These are phyloP conservation scores for Piloderma croceum DNA, from an alignment of 768 basidiomycete genomes.

Conservation along the genomic window DNA sequence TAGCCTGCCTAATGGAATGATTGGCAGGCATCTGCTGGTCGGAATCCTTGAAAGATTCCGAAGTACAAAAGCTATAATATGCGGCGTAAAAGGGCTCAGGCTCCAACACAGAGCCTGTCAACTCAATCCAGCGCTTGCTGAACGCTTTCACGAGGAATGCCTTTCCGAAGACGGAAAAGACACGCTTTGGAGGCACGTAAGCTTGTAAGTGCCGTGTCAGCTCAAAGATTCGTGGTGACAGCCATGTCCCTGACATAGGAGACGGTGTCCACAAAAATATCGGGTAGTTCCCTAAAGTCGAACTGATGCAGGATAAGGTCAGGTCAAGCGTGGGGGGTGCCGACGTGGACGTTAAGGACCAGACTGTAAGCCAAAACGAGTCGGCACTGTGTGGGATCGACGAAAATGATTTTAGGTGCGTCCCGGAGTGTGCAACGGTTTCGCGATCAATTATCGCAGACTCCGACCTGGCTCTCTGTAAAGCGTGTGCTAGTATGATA, in stretches of 20 bases:
- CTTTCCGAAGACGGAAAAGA: constrained; percentile 49
- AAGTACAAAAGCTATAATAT: constrained; percentile 39
- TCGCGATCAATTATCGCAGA: constrained; percentile 31
- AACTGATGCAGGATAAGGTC: constrained; percentile 42
- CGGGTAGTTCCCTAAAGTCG: constrained; percentile 42
- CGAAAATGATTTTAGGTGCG: constrained; percentile 20
- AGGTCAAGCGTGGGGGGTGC: constrained; percentile 31
- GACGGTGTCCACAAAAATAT: constrained; percentile 45
- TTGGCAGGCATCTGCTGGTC: constrained; percentile 24
- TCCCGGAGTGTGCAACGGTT: constrained; percentile 31
- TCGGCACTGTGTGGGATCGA: constrained; percentile 15
- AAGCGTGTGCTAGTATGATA: constrained; percentile 47
- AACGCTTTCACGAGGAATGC: constrained; percentile 38
- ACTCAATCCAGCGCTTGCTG: constrained; percentile 36
- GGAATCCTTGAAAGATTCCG: constrained; percentile 28
- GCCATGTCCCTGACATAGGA: constrained; percentile 24
- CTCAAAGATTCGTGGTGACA: constrained; percentile 29
- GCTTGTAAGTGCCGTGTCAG: constrained; percentile 33
- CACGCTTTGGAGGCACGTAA: constrained; percentile 37
- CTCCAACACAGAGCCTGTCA: constrained; percentile 34
- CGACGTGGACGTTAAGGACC: constrained; percentile 31
- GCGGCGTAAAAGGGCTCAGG: constrained; percentile 48
- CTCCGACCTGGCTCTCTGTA: constrained; percentile 36
- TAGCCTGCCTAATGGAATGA: constrained; percentile 36
- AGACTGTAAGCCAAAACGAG: constrained; percentile 47